phyloP scores from a whole-genome alignment of 179 eudicot species.

The Heliamphora pulchella region DNA sequence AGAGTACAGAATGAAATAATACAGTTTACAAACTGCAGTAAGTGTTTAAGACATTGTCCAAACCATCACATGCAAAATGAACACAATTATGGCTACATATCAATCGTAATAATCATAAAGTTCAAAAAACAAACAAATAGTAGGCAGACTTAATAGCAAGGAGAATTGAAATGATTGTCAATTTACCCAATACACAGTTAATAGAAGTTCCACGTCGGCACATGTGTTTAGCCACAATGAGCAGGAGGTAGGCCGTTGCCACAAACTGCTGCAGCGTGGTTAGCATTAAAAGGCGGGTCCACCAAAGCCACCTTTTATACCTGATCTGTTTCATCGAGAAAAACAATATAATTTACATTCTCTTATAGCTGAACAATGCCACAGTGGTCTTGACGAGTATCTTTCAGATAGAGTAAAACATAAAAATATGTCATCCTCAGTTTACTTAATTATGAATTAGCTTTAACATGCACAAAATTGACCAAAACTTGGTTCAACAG shows the following conservation, averaged over 20 bases:
- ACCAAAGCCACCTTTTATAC: constrained; percentile 54
- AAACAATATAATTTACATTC: not conserved
- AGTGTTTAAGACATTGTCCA: not conserved
- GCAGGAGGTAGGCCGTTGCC: constrained; percentile 39
- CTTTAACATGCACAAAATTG: not conserved
- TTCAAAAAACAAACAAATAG: not conserved
- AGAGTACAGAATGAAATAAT: not conserved
- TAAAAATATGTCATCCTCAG: not conserved
- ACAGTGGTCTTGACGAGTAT: not conserved
- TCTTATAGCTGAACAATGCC: not conserved
- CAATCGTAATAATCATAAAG: not conserved
- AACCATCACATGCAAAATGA: not conserved
- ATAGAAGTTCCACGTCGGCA: constrained; percentile 22
- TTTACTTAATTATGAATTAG: not conserved
- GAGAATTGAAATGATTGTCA: not conserved
- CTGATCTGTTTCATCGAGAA: constrained; percentile 37
- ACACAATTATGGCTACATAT: not conserved
- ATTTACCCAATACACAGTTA: constrained; percentile 45
- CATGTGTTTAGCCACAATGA: constrained; percentile 28
- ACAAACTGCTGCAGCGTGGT: constrained; percentile 41
- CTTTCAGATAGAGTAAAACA: not conserved
- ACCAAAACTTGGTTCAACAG: constrained; percentile 9
- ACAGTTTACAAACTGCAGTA: not conserved
- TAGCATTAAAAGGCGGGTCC: constrained; percentile 51
- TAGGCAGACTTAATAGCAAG: not conserved